A percentile compares a stretch with the other conserved stretches of the same genome.
Conservation (phyloP, 116 monocot genomes). For the Phalaenopsis hybrid region DNA sequence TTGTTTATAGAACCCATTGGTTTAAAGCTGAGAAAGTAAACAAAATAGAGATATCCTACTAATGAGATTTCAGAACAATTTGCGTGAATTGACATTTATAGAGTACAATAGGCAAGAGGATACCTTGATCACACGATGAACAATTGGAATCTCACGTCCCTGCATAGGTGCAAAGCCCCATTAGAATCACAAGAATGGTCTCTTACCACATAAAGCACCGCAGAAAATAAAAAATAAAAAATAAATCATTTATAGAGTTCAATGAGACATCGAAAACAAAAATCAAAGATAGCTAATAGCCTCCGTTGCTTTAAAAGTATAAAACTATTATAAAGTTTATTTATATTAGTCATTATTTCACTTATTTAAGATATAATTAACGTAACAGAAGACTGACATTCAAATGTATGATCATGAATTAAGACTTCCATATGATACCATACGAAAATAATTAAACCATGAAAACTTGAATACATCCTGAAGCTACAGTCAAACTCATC, state of each 20-base stretch:
- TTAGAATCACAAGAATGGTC: neutral
- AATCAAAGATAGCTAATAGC: neutral
- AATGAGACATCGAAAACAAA: neutral
- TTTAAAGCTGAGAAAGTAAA: no score
- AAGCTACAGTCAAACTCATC: neutral
- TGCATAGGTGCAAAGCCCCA: neutral
- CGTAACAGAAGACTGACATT: no score
- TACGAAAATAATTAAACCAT: no score
- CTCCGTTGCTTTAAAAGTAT: no score
- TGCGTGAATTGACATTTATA: neutral
- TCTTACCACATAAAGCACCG: neutral
- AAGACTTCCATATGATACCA: no score
- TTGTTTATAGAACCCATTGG: no score
- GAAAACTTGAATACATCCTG: neutral
- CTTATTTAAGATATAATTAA: no score
- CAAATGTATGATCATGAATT: no score
- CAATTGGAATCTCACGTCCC: neutral
- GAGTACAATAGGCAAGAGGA: neutral
- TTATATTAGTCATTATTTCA: no score
- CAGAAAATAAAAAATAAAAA: neutral
- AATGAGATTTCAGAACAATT: no score
- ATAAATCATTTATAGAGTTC: neutral
- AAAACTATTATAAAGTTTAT: no score
- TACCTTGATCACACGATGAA: constrained; percentile 3
- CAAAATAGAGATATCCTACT: no score